phyloP scores from a whole-genome alignment of 2,329 filamentous ascomycete genomes.

The Pleoardoris graminearum region DNA sequence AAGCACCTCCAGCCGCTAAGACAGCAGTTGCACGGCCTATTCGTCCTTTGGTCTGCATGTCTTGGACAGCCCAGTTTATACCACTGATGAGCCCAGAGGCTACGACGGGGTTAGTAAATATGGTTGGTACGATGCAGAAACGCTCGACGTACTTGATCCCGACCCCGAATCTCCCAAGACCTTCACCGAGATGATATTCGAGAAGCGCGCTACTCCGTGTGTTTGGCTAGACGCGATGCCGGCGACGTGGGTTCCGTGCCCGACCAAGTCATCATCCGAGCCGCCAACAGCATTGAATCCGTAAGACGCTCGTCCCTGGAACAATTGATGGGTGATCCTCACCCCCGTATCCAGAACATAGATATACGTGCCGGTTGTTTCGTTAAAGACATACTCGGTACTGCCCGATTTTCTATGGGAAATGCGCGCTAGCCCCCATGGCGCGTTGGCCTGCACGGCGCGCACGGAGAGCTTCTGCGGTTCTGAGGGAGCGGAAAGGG shows the following conservation, averaged over 20 bases:
- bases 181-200: slow-evolving; percentile 91
- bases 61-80: slow-evolving; percentile 24
- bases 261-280: slow-evolving; percentile 91
- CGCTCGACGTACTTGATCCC: slow-evolving; percentile 8
- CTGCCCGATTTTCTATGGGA: slow-evolving; percentile 83
- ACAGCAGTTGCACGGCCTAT: slow-evolving; percentile 21
- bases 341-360: slow-evolving; percentile 97
- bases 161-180: slow-evolving; percentile 61
- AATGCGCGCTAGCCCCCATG: slow-evolving; percentile 95
- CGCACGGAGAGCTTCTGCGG: slow-evolving; percentile 25
- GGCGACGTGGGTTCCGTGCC: slow-evolving; percentile 97
- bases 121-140: no score
- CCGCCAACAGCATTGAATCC: slow-evolving; percentile 86
- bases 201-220: slow-evolving; percentile 98
- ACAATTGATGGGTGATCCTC: slow-evolving; percentile 89
- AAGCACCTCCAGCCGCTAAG: slow-evolving; percentile 25
- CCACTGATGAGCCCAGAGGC: slow-evolving; percentile 16
- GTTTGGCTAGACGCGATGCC: slow-evolving; percentile 95
- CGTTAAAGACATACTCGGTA: slow-evolving; percentile 96
- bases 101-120: no score
- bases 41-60: slow-evolving; percentile 20
- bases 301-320: slow-evolving; percentile 90
- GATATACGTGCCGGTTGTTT: slow-evolving; percentile 85
- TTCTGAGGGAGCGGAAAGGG: slow-evolving; percentile 46
- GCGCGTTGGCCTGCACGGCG: slow-evolving; percentile 80